phyloP scores from a whole-genome alignment of 495 filamentous ascomycete genomes.

The Cercophora samala region DNA sequence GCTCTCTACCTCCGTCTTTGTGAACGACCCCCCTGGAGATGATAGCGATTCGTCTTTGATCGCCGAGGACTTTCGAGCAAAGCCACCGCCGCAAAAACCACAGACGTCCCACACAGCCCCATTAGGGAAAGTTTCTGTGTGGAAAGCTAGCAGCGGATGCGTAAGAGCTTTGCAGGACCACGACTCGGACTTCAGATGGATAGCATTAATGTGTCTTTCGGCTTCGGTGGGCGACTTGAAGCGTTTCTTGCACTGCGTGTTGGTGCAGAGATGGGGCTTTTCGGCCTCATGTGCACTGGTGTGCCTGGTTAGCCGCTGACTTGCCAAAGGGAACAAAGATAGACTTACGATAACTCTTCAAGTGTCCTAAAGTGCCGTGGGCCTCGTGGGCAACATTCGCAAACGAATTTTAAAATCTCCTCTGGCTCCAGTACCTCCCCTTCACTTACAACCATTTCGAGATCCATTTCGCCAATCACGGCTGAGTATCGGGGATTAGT shows the following conservation, averaged over 20 bases:
- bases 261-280: constrained; percentile 73
- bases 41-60: background rate
- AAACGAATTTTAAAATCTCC: constrained; percentile 54
- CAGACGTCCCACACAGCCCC: constrained; percentile 59
- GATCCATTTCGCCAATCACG: constrained; percentile 9
- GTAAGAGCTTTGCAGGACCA: constrained; percentile 76
- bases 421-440: constrained; percentile 12
- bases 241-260: constrained; percentile 66
- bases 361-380: constrained; percentile 74
- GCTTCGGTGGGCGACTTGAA: constrained; percentile 93
- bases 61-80: constrained; percentile 49
- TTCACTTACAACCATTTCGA: background rate
- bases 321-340: background rate
- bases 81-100: constrained; percentile 82
- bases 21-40: background rate
- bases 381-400: constrained; percentile 84
- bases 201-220: constrained; percentile 81
- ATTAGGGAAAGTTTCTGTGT: constrained; percentile 49
- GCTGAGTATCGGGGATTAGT: constrained; percentile 9
- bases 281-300: constrained; percentile 62
- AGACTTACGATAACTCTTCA: constrained; percentile 67
- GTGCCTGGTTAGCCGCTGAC: constrained; percentile 10
- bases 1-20: background rate
- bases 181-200: constrained; percentile 78
- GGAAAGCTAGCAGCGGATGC: constrained; percentile 56